Conservation (phyloP, 148 eudicot genomes). For the Talinum fruticosum region DNA sequence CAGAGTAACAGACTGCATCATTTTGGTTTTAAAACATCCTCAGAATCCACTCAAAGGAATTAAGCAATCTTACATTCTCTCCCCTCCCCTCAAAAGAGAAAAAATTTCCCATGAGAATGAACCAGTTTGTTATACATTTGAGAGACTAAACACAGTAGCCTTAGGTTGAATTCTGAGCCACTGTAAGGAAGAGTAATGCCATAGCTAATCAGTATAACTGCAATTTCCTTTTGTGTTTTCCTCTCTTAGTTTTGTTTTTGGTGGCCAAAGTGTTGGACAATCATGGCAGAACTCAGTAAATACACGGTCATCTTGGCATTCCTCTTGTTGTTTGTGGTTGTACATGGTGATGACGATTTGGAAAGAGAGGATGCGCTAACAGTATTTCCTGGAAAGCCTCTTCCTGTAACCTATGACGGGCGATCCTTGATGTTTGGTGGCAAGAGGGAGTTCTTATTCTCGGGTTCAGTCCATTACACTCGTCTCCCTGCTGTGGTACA, state of each 20-base stretch:
- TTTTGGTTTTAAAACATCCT: not conserved
- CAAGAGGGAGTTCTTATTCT: constrained; percentile 37
- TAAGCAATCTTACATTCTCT: not conserved
- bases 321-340: constrained; percentile 10
- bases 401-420: constrained; percentile 16
- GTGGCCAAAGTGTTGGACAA: not conserved
- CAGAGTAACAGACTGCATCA: not conserved
- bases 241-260: not conserved
- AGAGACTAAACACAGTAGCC: not conserved
- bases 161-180: too few species aligned
- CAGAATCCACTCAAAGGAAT: not conserved
- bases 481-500: constrained; percentile 37
- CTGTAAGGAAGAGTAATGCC: not conserved
- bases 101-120: not conserved
- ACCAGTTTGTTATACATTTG: not conserved
- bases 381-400: constrained; percentile 30
- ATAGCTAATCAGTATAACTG: not conserved
- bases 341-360: constrained; percentile 38
- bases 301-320: constrained; percentile 11
- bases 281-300: constrained; percentile 20
- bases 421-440: constrained; percentile 49
- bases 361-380: constrained; percentile 51
- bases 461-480: constrained; percentile 61
- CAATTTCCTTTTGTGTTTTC: not conserved
- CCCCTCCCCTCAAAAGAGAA: not conserved